Evolutionary conservation across 2,329 filamentous ascomycete genomes (phyloP), one percentile per base, ranked within the genome.

Genomic region (Hypomyces rosellus): DNA sequence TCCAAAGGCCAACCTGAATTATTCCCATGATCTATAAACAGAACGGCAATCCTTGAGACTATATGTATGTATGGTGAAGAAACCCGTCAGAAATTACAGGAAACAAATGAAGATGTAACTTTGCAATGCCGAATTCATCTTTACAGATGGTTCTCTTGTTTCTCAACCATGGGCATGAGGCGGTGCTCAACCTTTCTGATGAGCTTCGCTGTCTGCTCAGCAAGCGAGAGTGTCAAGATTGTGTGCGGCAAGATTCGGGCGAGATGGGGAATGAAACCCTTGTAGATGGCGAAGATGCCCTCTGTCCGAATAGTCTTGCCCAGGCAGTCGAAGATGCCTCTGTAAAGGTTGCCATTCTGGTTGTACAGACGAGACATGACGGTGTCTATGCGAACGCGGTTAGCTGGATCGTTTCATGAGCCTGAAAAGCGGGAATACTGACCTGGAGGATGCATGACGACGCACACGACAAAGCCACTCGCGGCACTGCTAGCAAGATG

Each of bases 341-440:
- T 85, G 76, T 99, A 99, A n/a, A 99, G 78, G 66, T 96, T 95
- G 47, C 93, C 93, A 55, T 91, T 95, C 69, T 99, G 93, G 74
- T 99, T 99, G 77, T 99, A 99, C 76, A 99, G 85, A 55, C 93
- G 86, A 55, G 89, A 93, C 93, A 99, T 99, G 71, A 99, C 88
- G 5, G 93, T 99, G 68, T 99, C 93, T 80, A 38, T 54, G 14
- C 16, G 30, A 36, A 37, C 40, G 16, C 15, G 15, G 50, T 56
- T 48, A 54, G 61, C 46, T 41, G 43, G n/a, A 40, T 34, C 16
- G 12, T 13, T 37, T 16, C 15, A 20, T 8, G 14, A 45, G 25
- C 2, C 14, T 8, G 38, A 33, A n/a, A 4, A 2, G 34, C n/a
- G n/a, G 2, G 18, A 25, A 14, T 54, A 67, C 78, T 65, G 71